Evolutionary conservation across 345 rosid genomes (phyloP).

Genomic region (Bruguiera sexangula): DNA sequence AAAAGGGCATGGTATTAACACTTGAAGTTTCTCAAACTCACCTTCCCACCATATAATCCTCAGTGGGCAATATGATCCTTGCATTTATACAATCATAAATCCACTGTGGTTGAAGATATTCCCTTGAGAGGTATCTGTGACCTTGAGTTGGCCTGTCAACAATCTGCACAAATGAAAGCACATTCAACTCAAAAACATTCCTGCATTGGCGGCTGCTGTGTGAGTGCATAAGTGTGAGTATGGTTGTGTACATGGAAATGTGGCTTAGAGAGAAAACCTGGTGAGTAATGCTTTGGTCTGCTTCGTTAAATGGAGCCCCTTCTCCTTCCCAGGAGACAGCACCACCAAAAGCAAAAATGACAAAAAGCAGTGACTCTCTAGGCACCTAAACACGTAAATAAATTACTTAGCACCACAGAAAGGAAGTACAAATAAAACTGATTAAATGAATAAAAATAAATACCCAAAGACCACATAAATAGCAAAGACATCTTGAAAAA

Average conservation of each 20-base stretch:
- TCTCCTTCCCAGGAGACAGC: constrained; percentile 94
- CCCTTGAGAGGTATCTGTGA: constrained; percentile 74
- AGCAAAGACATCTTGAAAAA: not conserved
- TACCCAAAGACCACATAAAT: not conserved
- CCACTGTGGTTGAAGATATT: constrained; percentile 96
- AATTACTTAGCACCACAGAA: not conserved
- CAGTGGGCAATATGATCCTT: constrained; percentile 67
- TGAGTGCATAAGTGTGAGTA: not conserved
- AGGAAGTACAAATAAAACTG: not conserved
- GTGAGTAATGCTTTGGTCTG: constrained; percentile 80
- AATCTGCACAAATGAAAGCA: constrained; percentile 48
- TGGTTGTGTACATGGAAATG: not conserved
- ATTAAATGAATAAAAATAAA: not conserved
- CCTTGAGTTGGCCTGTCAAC: constrained; percentile 88
- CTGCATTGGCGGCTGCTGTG: not conserved
- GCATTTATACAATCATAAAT: constrained; percentile 78
- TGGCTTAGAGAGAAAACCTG: constrained; percentile 48
- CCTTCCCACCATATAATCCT: constrained; percentile 76
- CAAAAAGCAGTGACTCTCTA: constrained; percentile 80
- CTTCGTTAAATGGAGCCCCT: constrained; percentile 75
- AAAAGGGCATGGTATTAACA: not conserved
- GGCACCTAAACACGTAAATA: constrained; percentile 57
- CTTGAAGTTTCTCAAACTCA: constrained; percentile 24
- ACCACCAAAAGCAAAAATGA: constrained; percentile 94
- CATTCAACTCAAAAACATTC: not conserved